Conservation (phyloP, 306 rosid species). For the Albizia julibrissin region DNA sequence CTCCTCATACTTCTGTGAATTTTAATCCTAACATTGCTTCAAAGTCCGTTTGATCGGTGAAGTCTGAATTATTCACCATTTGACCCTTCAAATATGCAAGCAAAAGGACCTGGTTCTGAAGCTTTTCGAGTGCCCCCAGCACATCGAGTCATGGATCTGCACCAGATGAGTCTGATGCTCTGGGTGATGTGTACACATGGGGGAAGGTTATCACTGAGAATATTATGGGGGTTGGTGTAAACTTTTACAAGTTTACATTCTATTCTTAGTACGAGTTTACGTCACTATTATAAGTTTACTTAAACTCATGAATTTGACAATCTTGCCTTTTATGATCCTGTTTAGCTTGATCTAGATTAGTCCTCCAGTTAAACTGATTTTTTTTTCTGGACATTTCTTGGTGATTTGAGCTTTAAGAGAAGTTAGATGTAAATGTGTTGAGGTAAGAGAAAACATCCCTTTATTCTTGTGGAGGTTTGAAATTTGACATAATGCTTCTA, state of each 20-base stretch:
- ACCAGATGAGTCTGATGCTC: constrained; percentile 94
- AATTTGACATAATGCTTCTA: not conserved
- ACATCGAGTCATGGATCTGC: constrained; percentile 97
- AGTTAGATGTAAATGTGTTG: not conserved
- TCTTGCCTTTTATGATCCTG: too few species aligned
- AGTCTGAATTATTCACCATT: constrained; percentile 64
- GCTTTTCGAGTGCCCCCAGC: constrained; percentile 99
- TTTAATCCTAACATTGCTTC: constrained; percentile 62
- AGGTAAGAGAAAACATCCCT: not conserved
- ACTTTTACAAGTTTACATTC: too few species aligned
- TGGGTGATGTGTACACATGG: constrained; percentile 96
- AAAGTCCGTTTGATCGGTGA: constrained; percentile 53
- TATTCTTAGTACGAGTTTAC: too few species aligned
- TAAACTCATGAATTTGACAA: too few species aligned
- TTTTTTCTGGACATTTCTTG: too few species aligned
- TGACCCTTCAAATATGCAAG: constrained; percentile 82
- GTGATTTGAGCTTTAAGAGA: not conserved
- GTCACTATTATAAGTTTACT: too few species aligned
- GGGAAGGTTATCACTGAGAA: constrained; percentile 82
- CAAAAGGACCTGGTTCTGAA: constrained; percentile 93
- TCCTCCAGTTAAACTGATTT: too few species aligned
- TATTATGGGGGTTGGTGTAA: constrained; percentile 67
- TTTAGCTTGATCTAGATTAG: too few species aligned
- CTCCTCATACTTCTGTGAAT: constrained; percentile 64
- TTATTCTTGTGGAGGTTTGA: constrained; percentile 6